Percentiles rank a stretch among this genome's conserved stretches.
phyloP scores from a whole-genome alignment of 257 asterid species.

The Nicotiana undulata region DNA sequence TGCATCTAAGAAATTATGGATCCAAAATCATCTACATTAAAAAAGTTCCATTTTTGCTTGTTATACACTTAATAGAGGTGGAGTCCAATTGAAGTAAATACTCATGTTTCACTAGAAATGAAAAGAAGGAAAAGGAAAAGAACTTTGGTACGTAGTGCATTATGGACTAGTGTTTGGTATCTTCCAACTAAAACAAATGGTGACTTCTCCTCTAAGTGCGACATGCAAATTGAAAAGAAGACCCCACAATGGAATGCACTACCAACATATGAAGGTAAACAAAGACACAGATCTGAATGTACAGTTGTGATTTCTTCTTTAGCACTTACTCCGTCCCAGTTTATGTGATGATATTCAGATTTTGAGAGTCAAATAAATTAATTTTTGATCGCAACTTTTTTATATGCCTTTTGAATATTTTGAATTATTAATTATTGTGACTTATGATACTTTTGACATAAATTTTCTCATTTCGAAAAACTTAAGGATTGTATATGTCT shows the following conservation, averaged over 20 bases:
- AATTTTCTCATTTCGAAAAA: too few relatives aligned
- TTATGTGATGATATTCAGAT: too few relatives aligned
- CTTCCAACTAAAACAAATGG: conserved; percentile 5
- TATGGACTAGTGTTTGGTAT: neutral
- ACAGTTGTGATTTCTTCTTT: conserved; percentile 4
- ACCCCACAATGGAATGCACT: conserved; percentile 38
- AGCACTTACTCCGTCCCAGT: too few relatives aligned
- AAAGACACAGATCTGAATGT: too few relatives aligned
- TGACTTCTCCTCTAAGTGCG: conserved; percentile 50
- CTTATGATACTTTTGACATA: too few relatives aligned
- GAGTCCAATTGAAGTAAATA: conserved; percentile 22
- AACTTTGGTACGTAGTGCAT: neutral
- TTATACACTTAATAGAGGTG: conserved; percentile 15
- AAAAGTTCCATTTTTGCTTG: conserved; percentile 13
- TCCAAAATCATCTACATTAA: too few relatives aligned
- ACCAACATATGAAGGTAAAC: conserved; percentile 27
- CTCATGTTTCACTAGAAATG: neutral
- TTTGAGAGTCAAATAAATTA: too few relatives aligned
- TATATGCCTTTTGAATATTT: too few relatives aligned
- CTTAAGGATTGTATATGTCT: too few relatives aligned
- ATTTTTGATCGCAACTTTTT: too few relatives aligned
- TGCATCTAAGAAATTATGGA: too few relatives aligned
- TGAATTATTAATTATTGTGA: too few relatives aligned
- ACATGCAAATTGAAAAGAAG: conserved; percentile 19
- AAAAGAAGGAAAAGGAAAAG: neutral